Percentiles rank a stretch among this genome's conserved stretches.
These are phyloP conservation scores for Gleditsia sinensis DNA, from an alignment of 306 rosid species.

Conservation along the genomic window DNA sequence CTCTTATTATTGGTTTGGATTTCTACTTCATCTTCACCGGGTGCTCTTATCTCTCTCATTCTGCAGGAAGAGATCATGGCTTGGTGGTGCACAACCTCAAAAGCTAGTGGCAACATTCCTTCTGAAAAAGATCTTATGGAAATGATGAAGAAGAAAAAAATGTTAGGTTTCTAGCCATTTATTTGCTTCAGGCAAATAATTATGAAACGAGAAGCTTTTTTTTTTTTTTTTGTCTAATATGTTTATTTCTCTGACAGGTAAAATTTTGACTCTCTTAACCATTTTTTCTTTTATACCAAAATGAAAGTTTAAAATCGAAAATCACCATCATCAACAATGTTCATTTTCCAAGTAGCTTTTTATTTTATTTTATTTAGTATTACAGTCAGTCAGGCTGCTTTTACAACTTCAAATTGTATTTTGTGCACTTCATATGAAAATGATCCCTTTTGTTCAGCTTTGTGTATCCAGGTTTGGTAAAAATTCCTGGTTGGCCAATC, in stretches of 20 bases:
- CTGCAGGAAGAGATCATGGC: conserved; percentile 90
- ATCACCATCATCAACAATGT: neutral
- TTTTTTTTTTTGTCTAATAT: conserved; percentile 1
- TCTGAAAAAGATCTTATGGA: conserved; percentile 58
- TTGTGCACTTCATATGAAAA: too few species aligned
- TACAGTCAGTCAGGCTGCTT: too few species aligned
- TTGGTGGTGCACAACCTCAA: conserved; percentile 73
- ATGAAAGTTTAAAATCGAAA: neutral
- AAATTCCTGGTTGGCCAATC: too few species aligned
- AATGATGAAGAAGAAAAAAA: conserved; percentile 52
- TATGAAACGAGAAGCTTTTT: neutral
- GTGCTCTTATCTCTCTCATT: conserved; percentile 3
- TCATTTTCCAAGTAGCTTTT: neutral
- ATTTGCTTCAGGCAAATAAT: neutral
- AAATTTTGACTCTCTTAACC: neutral
- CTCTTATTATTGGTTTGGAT: neutral
- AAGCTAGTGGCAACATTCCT: conserved; percentile 50
- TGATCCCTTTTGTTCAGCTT: too few species aligned
- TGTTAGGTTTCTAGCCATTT: conserved; percentile 61
- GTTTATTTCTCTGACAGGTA: too few species aligned
- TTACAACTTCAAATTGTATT: too few species aligned
- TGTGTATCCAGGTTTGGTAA: too few species aligned
- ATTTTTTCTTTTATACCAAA: conserved; percentile 23
- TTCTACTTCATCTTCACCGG: conserved; percentile 17
- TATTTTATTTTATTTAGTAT: too few species aligned